Base-by-base conservation (phyloP, 495 filamentous ascomycete genomes). In the Clavariopsis aquatica region DNA sequence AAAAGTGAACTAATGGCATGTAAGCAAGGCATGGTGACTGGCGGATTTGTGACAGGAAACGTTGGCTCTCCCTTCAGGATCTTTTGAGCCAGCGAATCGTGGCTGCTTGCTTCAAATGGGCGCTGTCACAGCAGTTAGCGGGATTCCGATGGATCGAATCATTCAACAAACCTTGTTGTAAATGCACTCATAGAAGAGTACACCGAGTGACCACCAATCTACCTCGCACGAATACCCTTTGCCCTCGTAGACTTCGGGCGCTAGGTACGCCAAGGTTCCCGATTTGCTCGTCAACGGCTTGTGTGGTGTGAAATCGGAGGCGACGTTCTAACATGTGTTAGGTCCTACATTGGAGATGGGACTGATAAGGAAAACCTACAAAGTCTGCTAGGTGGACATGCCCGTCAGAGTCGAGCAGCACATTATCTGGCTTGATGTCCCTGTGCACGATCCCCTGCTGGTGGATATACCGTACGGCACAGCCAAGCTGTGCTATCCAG, bases 331-430 rank as follows among this genome's bases (percentile, higher is more conserved):
- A 23, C 15, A 28, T 15, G 15, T n/a, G 54, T 63, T 53, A 69
- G 67, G 27, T 34, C 34, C 15, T 38, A 17, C 52, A 74, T 22
- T 74, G 69, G 58, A 24, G 31, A 12, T 45, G 7, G 47, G 22
- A 13, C n/a, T 10, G 53, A 20, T 9, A 8, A 20, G 43, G 13
- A 10, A 38, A 7, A 9, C 79, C 68, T 82, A 96, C 93, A 79
- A 98, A 98, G 77, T 98, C 94, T 62, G 94, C 94, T 75, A 98
- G 83, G 80, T 98, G 95, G 46, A 98, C 92, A 77, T 98, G 94
- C 13, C 94, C 94, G 63, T 97, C 92, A 0, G 86, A 89, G 71
- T 98, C 94, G 38, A 98, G 81, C 28, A 98, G 79, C 49, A 98
- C 91, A 74, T 98, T 98, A 75, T 98, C 94, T 0, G 94, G 94